Base-by-base conservation (phyloP, 2,329 filamentous ascomycete genomes). In the Epichloe sp. region DNA sequence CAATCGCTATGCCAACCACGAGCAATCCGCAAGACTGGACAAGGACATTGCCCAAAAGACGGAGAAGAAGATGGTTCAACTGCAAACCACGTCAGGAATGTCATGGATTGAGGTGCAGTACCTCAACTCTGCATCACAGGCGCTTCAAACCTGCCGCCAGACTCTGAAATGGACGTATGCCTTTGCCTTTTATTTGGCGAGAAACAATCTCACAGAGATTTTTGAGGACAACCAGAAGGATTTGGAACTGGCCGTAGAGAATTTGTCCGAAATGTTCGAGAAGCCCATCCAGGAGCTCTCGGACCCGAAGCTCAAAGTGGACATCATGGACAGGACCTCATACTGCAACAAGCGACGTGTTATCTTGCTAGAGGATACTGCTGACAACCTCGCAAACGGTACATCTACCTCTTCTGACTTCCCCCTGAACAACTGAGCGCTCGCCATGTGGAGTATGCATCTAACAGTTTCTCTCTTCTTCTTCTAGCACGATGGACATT, bases 91-190 rank as follows among this genome's bases (percentile, higher is more conserved):
- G 31, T 96, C 91, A 0, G 89, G 88, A 56, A 89, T 98, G 81
- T 96, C 90, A 0, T 98, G 93, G 93, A 98, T 98, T 53, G 93
- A 98, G 65, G 93, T 98, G 6, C 93, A 98, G 64, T 98, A 97
- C 65, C 79, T 98, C 21, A 88, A 95, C 62, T 85, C 87, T 2
- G 93, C 93, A 0, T 95, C 90, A 0, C 88, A 95, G 64, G 88
- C 91, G 3, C 77, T 98, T 15, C 91, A 97, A 70, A 89, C 88
- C 45, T 98, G 93, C 68, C 86, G 93, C n/a, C 91, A 97, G 70
- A 98, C 93, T 0, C 76, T 98, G 5, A 98, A 98, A 71, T 98
- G 93, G 93, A 98, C 93, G 0, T 98, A 98, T 62, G 93, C 93
- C 0, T 98, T 98, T 69, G 93, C 93, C 1, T 98, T 93, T 66